These are phyloP conservation scores for Ophiostoma sp. DNA, from an alignment of 2,329 filamentous ascomycete species.

Conservation along the genomic window DNA sequence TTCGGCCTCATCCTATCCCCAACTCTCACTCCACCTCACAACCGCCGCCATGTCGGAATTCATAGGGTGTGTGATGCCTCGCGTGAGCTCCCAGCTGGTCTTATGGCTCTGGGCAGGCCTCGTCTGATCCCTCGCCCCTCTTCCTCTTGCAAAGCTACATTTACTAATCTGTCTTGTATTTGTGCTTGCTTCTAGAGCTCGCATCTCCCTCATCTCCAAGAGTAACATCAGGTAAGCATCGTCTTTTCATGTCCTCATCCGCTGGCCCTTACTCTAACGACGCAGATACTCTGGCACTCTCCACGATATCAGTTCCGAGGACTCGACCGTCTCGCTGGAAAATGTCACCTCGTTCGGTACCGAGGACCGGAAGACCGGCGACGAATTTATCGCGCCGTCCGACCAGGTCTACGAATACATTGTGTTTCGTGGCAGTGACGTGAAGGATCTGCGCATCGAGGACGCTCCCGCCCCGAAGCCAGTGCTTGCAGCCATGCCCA, in stretches of 20 bases:
- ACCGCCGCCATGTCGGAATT: conserved; percentile 26
- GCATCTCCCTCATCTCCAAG: conserved; percentile 29
- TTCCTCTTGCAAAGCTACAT: not conserved
- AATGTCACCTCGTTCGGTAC: conserved; percentile 94
- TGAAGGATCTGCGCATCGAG: conserved; percentile 94
- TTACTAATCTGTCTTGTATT: conserved; percentile 5
- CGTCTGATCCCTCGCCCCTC: not conserved
- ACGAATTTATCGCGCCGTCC: conserved; percentile 77
- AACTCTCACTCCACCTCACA: not conserved
- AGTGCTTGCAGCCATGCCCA: conserved; percentile 71
- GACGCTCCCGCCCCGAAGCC: conserved; percentile 69
- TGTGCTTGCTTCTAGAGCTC: conserved; percentile 24
- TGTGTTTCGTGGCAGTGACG: conserved; percentile 95
- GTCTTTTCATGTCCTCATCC: not conserved
- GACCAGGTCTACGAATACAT: conserved; percentile 97
- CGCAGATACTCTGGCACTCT: conserved; percentile 87
- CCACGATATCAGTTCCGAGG: conserved; percentile 96
- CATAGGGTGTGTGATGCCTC: conserved; percentile 24
- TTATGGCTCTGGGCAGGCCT: not conserved
- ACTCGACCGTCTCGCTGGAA: conserved; percentile 92
- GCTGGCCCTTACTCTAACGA: not conserved
- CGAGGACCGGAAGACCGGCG: conserved; percentile 74
- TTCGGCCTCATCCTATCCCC: not conserved
- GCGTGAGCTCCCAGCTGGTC: conserved; percentile 7
- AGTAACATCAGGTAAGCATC: conserved; percentile 26